Conservation (phyloP, 2,329 filamentous ascomycete genomes). For the Colletotrichum lindemuthianum region DNA sequence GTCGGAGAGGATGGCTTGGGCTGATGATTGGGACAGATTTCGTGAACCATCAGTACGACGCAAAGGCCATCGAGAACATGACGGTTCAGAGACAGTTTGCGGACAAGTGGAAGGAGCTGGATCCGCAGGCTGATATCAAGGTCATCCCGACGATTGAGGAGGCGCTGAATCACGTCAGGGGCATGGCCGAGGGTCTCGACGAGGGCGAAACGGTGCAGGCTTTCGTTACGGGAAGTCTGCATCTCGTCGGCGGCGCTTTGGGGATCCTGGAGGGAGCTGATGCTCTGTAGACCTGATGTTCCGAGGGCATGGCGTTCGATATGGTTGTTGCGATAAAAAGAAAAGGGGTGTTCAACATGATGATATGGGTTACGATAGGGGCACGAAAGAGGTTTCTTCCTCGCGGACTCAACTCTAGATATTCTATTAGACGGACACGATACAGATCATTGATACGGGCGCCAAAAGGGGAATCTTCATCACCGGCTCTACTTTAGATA, state of each 20-base stretch:
- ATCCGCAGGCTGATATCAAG: conserved; percentile 54
- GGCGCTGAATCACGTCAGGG: conserved; percentile 53
- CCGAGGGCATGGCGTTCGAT: not conserved
- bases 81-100: conserved; percentile 64
- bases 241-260: conserved; percentile 83
- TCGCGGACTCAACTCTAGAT: conserved; percentile 26
- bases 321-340: too few relatives aligned
- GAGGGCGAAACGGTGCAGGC: conserved; percentile 51
- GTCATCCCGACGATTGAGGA: conserved; percentile 65
- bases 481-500: too few relatives aligned
- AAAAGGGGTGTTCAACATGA: conserved; percentile 5
- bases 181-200: conserved; percentile 38
- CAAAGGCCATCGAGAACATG: conserved; percentile 61
- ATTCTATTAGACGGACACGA: not conserved
- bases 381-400: conserved; percentile 44
- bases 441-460: too few relatives aligned
- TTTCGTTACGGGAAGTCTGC: conserved; percentile 84
- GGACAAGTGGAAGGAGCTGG: conserved; percentile 59
- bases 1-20: not conserved
- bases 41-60: conserved; percentile 64
- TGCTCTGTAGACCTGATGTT: conserved; percentile 9
- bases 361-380: not conserved
- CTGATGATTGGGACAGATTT: conserved; percentile 54
- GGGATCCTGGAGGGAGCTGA: conserved; percentile 29
- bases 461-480: too few relatives aligned